Conservation (phyloP, 768 basidiomycete species). For the Suillus bovinus region DNA sequence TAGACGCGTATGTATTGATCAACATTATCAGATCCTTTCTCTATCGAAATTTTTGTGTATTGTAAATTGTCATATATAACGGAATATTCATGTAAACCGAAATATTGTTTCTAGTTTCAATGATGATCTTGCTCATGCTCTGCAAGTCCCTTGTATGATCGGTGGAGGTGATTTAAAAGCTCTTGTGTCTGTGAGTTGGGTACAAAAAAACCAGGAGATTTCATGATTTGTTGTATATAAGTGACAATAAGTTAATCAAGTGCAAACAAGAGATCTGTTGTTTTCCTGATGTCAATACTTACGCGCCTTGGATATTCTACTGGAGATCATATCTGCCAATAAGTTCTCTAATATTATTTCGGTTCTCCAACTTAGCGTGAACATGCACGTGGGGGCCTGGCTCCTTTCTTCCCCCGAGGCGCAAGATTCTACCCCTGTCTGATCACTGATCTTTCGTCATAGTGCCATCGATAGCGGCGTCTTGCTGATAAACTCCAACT, state of each 20-base stretch:
- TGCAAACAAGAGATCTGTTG: too few relatives aligned
- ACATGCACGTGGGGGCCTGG: not conserved
- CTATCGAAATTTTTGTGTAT: not conserved
- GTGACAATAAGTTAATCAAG: too few relatives aligned
- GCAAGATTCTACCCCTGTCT: not conserved
- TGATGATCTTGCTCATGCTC: conserved; percentile 43
- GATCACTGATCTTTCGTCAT: not conserved
- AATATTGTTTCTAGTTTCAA: too few relatives aligned
- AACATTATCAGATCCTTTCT: not conserved
- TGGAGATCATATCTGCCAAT: not conserved
- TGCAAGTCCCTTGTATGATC: conserved; percentile 56
- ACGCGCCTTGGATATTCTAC: not conserved
- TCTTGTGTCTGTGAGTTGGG: conserved; percentile 9
- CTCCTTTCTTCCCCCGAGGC: not conserved
- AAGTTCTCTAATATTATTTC: not conserved
- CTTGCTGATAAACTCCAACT: not conserved
- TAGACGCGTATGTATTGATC: not conserved
- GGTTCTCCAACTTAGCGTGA: not conserved
- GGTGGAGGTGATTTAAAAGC: not conserved
- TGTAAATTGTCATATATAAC: not conserved
- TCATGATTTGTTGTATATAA: conserved; percentile 14
- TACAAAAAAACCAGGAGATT: conserved; percentile 9
- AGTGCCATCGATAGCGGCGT: conserved; percentile 2
- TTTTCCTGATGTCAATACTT: too few relatives aligned
- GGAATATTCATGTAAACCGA: not conserved